phyloP scores from a whole-genome alignment of 2,329 filamentous ascomycete genomes.

The Fusarium staphyleae region DNA sequence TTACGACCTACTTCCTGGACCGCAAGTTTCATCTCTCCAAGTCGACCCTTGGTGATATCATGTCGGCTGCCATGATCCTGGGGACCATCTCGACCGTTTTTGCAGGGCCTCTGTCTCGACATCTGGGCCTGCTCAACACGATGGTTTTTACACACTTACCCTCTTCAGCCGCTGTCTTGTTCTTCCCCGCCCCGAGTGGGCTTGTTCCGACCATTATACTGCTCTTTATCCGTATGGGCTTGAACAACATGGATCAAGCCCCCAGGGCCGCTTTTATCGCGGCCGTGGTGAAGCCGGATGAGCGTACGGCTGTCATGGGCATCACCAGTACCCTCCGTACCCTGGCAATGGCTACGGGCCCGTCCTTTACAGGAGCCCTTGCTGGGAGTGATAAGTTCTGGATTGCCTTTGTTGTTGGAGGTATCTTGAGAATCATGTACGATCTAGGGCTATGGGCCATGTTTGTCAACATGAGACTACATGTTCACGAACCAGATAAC shows the following conservation, averaged over 20 bases:
- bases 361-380: slow-evolving; percentile 62
- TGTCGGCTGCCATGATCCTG: slow-evolving; percentile 61
- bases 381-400: slow-evolving; percentile 62
- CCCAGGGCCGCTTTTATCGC: slow-evolving; percentile 72
- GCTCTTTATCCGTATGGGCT: slow-evolving; percentile 64
- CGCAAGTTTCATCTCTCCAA: slow-evolving; percentile 62
- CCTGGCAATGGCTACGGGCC: slow-evolving; percentile 62
- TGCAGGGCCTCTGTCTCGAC: slow-evolving; percentile 63
- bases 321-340: slow-evolving; percentile 69
- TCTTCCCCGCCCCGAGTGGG: slow-evolving; percentile 63
- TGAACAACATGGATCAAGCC: slow-evolving; percentile 75
- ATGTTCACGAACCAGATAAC: slow-evolving; percentile 50
- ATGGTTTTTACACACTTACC: slow-evolving; percentile 70
- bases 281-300: slow-evolving; percentile 68
- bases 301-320: slow-evolving; percentile 74
- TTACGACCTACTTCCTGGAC: slow-evolving; percentile 67
- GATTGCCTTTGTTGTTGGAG: slow-evolving; percentile 67
- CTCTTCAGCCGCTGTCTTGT: slow-evolving; percentile 65
- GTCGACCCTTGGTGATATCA: slow-evolving; percentile 65
- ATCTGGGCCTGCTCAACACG: slow-evolving; percentile 68
- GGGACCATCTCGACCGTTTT: slow-evolving; percentile 62
- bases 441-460: slow-evolving; percentile 65
- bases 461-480: slow-evolving; percentile 65
- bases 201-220: slow-evolving; percentile 61
- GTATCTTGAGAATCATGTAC: slow-evolving; percentile 60